Conservation (phyloP, 2,329 filamentous ascomycete species). For the Colletotrichum sp. region DNA sequence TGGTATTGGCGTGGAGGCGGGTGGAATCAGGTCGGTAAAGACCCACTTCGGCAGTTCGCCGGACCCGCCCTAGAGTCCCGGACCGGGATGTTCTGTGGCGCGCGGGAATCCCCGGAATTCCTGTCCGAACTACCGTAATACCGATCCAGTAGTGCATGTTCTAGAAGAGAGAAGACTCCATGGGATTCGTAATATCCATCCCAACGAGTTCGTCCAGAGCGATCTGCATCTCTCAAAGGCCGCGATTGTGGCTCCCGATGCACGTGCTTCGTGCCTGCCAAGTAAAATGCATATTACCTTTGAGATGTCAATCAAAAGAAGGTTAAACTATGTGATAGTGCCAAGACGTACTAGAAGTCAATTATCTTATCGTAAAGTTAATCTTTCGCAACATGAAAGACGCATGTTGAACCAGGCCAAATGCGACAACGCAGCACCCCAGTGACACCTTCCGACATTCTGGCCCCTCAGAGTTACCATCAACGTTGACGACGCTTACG, state of each 20-base stretch:
- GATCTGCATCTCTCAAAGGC: background rate
- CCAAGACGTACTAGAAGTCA: background rate
- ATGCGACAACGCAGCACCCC: background rate
- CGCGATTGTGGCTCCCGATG: background rate
- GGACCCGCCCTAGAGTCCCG: background rate
- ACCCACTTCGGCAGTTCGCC: conserved; percentile 2
- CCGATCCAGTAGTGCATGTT: background rate
- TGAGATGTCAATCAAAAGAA: background rate
- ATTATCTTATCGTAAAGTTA: background rate
- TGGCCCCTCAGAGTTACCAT: background rate
- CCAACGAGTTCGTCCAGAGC: background rate
- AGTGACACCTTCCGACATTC: background rate
- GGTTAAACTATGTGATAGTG: background rate
- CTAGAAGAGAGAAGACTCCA: background rate
- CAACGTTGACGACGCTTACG: background rate
- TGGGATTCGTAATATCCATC: background rate
- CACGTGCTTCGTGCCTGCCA: background rate
- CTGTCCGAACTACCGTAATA: background rate
- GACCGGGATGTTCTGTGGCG: background rate
- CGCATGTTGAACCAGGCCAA: background rate
- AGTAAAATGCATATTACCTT: background rate
- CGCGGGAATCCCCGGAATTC: background rate
- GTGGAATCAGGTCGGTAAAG: background rate
- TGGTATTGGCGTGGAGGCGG: background rate
- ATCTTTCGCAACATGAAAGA: background rate